Base-by-base conservation (phyloP, 306 rosid genomes). In the Macrotyloma uniflorum region DNA sequence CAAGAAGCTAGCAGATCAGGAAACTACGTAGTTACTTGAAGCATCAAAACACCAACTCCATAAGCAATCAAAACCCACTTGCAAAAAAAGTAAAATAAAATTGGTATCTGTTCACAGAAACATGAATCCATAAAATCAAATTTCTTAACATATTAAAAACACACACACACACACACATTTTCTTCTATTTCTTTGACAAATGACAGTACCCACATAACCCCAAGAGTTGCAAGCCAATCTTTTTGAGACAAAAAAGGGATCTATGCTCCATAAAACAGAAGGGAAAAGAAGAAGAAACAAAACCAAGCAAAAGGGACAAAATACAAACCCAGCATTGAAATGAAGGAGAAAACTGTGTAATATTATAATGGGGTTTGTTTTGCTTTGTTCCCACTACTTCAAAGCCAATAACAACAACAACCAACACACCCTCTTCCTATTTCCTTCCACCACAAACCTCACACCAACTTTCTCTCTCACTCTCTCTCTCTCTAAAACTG, bases 281-380 rank as follows among this genome's bases (percentile, higher is more conserved):
- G 3, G 4, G 3, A 67, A 15, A 22, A 28, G 5, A 35, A 65
- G 4, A 19, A 24, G 20, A 50, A 65, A 1, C 10, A 30, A 14
- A 51, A 40, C 7, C 0, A 26, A 45, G 14, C 28, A 71, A 55
- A 54, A 67, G 35, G 43, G 47, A 61, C 18, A 82, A 22, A 74
- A 89, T 19, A 83, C 70, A 26, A 78, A 89, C 90, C 83, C 74
- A 85, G 90, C 78, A 74, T 80, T 75, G 40, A 63, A 78, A 83
- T 18, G 81, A 67, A 71, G 82, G 61, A 72, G 18, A 67, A 32
- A 75, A 82, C 42, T 63, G 24, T 22, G 78, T 20, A 30, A 62
- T 7, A 33, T 33, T 14, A 38, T 8, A 67, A 67, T 67, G 70
- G 64, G 43, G 61, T 15, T 32, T 59, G 63, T 58, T 43, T 33